phyloP scores from a whole-genome alignment of 2,329 filamentous ascomycete genomes.

The Diplodia scrobiculata region DNA sequence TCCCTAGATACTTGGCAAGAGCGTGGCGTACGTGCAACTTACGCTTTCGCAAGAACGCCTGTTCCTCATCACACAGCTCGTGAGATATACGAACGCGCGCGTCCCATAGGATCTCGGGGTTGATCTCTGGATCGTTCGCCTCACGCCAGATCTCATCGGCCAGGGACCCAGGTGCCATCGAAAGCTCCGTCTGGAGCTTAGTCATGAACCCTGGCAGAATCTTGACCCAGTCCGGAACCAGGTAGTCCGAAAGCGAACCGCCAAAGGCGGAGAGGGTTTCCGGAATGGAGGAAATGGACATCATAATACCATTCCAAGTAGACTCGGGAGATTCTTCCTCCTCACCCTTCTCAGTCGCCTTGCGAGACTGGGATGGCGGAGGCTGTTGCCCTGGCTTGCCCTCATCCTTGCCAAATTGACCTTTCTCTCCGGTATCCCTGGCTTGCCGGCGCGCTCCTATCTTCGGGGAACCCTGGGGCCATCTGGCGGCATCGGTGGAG shows the following conservation, averaged over 20 bases:
- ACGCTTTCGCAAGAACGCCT: conserved; percentile 69
- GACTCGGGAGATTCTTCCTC: conserved; percentile 33
- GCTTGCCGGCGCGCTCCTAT: background rate
- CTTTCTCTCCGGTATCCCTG: background rate
- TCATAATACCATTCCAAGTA: conserved; percentile 41
- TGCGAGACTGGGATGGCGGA: conserved; percentile 41
- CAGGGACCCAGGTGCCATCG: conserved; percentile 81
- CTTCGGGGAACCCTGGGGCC: conserved; percentile 11
- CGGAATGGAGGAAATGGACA: conserved; percentile 38
- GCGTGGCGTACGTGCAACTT: conserved; percentile 69
- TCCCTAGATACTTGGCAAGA: conserved; percentile 76
- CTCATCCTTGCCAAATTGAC: conserved; percentile 18
- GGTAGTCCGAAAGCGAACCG: conserved; percentile 64
- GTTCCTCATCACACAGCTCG: conserved; percentile 81
- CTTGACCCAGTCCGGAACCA: conserved; percentile 82
- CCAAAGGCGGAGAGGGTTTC: conserved; percentile 45
- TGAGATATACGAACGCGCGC: conserved; percentile 80
- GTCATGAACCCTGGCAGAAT: conserved; percentile 72
- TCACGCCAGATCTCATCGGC: conserved; percentile 93
- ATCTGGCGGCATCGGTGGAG: background rate
- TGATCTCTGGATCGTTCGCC: conserved; percentile 76
- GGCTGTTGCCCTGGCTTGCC: conserved; percentile 37
- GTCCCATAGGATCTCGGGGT: conserved; percentile 84
- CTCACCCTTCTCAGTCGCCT: conserved; percentile 37
- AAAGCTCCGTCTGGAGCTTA: conserved; percentile 85